These are phyloP conservation scores for Boletus eberwhitei DNA, from an alignment of 768 basidiomycete species.

Conservation along the genomic window DNA sequence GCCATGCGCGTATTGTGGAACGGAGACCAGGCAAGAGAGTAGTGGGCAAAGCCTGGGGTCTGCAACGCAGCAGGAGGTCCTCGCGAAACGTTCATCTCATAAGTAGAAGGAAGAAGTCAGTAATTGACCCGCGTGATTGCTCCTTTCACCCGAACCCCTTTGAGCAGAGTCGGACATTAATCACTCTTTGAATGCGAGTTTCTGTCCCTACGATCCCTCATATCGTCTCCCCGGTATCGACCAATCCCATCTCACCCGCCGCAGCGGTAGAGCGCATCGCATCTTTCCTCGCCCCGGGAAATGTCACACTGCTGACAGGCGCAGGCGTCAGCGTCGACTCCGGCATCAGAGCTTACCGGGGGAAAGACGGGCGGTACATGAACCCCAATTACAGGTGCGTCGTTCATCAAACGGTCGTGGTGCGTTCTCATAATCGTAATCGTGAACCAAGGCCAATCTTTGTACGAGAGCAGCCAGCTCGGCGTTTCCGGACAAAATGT, in stretches of 20 bases:
- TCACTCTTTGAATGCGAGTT: slow-evolving; percentile 55
- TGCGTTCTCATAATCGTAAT: not conserved
- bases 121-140: not conserved
- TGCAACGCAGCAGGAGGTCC: slow-evolving; percentile 51
- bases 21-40: slow-evolving; percentile 79
- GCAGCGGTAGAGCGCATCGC: slow-evolving; percentile 61
- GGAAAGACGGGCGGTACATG: slow-evolving; percentile 80
- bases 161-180: not conserved
- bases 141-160: not conserved
- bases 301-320: slow-evolving; percentile 74
- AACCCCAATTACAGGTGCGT: slow-evolving; percentile 85
- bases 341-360: slow-evolving; percentile 93
- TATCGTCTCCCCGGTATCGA: slow-evolving; percentile 38
- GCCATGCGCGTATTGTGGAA: slow-evolving; percentile 75
- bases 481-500: not conserved
- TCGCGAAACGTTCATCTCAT: slow-evolving; percentile 34
- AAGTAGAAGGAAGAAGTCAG: not conserved
- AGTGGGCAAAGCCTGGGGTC: slow-evolving; percentile 84
- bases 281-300: slow-evolving; percentile 66
- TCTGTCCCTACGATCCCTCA: slow-evolving; percentile 76
- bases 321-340: slow-evolving; percentile 96
- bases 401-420: not conserved
- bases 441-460: slow-evolving; percentile 52
- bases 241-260: slow-evolving; percentile 39
- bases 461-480: slow-evolving; percentile 21